Evolutionary conservation across 805 yeast species (phyloP).

Genomic region (Cyberlindnera bimundalis): DNA sequence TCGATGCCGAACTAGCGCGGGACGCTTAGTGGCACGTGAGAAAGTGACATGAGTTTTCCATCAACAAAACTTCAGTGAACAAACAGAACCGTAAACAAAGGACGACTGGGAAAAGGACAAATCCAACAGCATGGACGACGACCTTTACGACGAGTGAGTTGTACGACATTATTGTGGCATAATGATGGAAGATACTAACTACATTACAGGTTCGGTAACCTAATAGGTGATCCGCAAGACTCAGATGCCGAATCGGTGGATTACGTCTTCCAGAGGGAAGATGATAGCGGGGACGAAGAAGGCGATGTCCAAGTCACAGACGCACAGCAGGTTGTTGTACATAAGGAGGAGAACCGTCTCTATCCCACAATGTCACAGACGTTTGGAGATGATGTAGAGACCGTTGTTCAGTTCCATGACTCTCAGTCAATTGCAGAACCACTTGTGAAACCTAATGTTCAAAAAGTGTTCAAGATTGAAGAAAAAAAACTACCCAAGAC

Average conservation of each 20-base stretch:
- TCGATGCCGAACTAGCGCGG: too few species aligned
- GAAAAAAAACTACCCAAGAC: conserved; percentile 56
- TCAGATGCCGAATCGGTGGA: conserved; percentile 42
- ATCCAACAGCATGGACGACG: conserved; percentile 50
- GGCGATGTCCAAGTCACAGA: conserved; percentile 9
- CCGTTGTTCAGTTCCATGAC: conserved; percentile 53
- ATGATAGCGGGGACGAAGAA: conserved; percentile 26
- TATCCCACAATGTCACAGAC: conserved; percentile 42
- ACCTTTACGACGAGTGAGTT: conserved; percentile 67
- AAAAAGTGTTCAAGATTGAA: conserved; percentile 45
- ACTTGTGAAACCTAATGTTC: conserved; percentile 50
- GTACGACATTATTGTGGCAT: background rate
- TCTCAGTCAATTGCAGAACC: conserved; percentile 58
- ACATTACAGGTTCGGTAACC: conserved; percentile 53
- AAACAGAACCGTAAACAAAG: background rate
- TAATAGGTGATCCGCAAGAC: conserved; percentile 48
- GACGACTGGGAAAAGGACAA: too few species aligned
- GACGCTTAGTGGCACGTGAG: background rate
- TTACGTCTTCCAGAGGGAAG: conserved; percentile 19
- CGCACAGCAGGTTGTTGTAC: conserved; percentile 30
- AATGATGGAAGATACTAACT: background rate
- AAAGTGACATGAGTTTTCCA: conserved; percentile 1
- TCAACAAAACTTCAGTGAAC: conserved; percentile 2
- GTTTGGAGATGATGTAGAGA: conserved; percentile 63
- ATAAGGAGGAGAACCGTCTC: conserved; percentile 44